Evolutionary conservation across 2,329 filamentous ascomycete genomes (phyloP).

Genomic region (Trichophyton benhamiae): DNA sequence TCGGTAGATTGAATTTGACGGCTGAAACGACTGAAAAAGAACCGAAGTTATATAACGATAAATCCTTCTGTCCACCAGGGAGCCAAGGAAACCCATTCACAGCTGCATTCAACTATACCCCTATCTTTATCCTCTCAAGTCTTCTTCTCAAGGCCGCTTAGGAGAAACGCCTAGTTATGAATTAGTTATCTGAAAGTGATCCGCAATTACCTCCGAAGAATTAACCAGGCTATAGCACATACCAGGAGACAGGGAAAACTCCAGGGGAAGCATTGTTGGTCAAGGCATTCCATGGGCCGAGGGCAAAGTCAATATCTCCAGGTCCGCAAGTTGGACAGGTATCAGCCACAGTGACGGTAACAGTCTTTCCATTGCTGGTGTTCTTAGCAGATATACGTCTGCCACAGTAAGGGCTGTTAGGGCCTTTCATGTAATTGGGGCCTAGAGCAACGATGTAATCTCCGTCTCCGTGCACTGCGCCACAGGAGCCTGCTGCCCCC

Average conservation of each 20-base stretch:
- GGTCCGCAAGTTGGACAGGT: constrained; percentile 10
- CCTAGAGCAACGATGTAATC: constrained; percentile 10
- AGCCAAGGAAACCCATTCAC: too few species aligned
- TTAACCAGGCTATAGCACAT: neutral
- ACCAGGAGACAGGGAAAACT: constrained; percentile 10
- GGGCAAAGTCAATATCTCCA: constrained; percentile 13
- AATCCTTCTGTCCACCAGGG: too few species aligned
- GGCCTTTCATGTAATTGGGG: constrained; percentile 6
- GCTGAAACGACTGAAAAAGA: too few species aligned
- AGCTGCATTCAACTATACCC: too few species aligned
- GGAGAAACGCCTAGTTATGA: constrained; percentile 1
- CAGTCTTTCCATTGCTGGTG: constrained; percentile 6
- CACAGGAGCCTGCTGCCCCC: constrained; percentile 8
- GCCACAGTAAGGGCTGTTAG: constrained; percentile 7
- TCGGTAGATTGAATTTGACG: too few species aligned
- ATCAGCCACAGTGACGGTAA: constrained; percentile 9
- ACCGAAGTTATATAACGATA: too few species aligned
- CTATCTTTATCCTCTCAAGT: too few species aligned
- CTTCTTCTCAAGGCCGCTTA: neutral
- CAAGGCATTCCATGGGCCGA: constrained; percentile 11
- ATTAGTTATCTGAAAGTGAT: neutral
- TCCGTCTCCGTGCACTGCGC: constrained; percentile 6
- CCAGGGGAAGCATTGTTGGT: constrained; percentile 9
- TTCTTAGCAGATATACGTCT: constrained; percentile 10
- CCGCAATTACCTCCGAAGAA: neutral